Conservation (phyloP, 164 flowering plant species). For the Macadamia integrifolia region DNA sequence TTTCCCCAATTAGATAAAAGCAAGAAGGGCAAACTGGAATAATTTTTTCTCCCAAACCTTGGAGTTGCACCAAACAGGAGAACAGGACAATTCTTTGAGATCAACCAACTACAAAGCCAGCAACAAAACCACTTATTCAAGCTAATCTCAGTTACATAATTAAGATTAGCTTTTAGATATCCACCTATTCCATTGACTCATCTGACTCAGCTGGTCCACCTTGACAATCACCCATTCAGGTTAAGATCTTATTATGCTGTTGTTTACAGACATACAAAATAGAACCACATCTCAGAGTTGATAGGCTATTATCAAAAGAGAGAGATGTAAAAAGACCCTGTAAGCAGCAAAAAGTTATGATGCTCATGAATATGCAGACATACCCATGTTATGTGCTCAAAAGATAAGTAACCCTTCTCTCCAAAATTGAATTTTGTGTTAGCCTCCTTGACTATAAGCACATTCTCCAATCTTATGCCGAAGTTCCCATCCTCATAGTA, state of each 20-base stretch:
- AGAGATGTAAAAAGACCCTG: neutral
- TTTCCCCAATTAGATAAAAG: no score
- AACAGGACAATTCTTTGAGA: neutral
- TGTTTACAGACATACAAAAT: no score
- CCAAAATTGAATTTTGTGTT: conserved; percentile 86
- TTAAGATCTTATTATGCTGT: no score
- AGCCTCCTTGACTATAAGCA: conserved; percentile 82
- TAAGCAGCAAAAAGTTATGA: no score
- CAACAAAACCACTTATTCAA: neutral
- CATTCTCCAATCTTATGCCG: conserved; percentile 97
- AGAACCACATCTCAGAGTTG: neutral
- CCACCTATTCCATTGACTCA: no score
- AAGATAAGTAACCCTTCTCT: conserved; percentile 77
- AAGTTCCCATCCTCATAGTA: conserved; percentile 96
- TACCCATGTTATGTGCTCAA: conserved; percentile 99
- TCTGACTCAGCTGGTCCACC: no score
- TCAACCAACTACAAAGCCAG: neutral
- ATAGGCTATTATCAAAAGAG: neutral
- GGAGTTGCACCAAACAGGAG: neutral
- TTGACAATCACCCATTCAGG: no score
- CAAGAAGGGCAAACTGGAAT: neutral
- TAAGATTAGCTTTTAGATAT: no score
- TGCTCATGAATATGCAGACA: conserved; percentile 10
- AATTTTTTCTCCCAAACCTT: neutral
- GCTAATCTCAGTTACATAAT: neutral